A percentile compares a stretch with the other conserved stretches of the same genome.
Evolutionary conservation across 1,284 basidiomycete genomes (phyloP).

Genomic region (Ceratobasidium sp.): DNA sequence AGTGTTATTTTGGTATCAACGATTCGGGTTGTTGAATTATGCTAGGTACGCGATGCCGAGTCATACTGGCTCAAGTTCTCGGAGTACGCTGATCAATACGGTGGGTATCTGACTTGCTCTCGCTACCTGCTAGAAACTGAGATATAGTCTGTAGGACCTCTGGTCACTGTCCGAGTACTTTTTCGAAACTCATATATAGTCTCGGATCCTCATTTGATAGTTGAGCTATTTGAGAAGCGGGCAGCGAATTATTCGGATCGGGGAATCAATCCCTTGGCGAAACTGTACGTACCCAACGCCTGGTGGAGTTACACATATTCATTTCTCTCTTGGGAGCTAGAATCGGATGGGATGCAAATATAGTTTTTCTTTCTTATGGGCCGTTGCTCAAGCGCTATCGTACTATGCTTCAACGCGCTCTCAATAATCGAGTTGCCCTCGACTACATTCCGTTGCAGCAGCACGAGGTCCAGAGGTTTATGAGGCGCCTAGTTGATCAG

Average conservation of each 20-base stretch:
- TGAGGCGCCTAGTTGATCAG: background rate
- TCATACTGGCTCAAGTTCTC: constrained; percentile 14
- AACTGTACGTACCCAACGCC: background rate
- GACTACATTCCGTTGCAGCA: too few relatives aligned
- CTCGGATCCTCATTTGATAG: background rate
- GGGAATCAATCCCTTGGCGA: background rate
- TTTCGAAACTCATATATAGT: background rate
- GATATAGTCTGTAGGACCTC: background rate
- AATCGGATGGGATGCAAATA: background rate
- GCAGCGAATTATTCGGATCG: constrained; percentile 21
- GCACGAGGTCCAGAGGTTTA: background rate
- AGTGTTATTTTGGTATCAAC: too few relatives aligned
- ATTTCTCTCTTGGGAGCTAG: too few relatives aligned
- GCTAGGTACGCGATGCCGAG: background rate
- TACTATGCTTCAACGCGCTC: too few relatives aligned
- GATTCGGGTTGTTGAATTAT: background rate
- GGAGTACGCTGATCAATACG: constrained; percentile 3
- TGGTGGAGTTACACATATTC: background rate
- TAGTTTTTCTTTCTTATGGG: background rate
- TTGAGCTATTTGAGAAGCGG: constrained; percentile 14
- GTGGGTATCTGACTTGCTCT: background rate
- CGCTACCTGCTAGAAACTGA: background rate
- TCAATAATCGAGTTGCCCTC: too few relatives aligned
- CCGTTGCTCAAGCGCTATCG: too few relatives aligned
- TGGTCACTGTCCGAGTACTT: constrained; percentile 3